Percentiles rank a stretch among this genome's conserved stretches.
Evolutionary conservation across 345 rosid species (phyloP).

Genomic region (Stellera chamaejasme): DNA sequence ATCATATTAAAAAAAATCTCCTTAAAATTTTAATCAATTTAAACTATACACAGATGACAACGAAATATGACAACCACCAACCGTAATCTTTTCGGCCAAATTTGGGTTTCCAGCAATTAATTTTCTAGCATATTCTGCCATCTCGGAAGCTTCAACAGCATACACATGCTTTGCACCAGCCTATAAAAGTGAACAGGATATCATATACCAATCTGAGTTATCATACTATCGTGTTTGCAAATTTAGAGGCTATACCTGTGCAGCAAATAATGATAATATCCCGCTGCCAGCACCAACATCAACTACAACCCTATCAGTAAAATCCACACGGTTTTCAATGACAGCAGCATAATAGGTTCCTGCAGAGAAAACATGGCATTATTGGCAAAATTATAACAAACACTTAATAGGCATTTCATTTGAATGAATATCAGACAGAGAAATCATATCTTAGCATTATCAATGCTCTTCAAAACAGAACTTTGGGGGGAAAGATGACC

Average conservation of each 20-base stretch:
- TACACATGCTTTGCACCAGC: slow-evolving; percentile 99
- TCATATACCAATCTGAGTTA: too few relatives aligned
- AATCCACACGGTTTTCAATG: slow-evolving; percentile 88
- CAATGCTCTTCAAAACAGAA: slow-evolving; percentile 6
- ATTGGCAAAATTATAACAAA: not conserved
- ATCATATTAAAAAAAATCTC: slow-evolving; percentile 9
- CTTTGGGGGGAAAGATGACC: not conserved
- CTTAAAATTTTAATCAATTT: not conserved
- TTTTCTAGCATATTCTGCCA: slow-evolving; percentile 95
- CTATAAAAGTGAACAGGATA: slow-evolving; percentile 23
- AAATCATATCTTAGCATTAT: not conserved
- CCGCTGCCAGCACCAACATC: slow-evolving; percentile 99
- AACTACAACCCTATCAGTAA: slow-evolving; percentile 82
- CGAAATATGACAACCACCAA: slow-evolving; percentile 23
- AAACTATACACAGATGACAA: slow-evolving; percentile 11
- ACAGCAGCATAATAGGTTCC: slow-evolving; percentile 98
- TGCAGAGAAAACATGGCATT: slow-evolving; percentile 25
- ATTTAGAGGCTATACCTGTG: slow-evolving; percentile 51
- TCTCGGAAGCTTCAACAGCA: slow-evolving; percentile 99
- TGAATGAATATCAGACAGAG: not conserved
- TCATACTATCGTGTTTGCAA: not conserved
- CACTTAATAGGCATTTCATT: not conserved
- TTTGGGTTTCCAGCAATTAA: slow-evolving; percentile 89
- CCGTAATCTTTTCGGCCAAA: slow-evolving; percentile 76
- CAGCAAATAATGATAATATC: slow-evolving; percentile 94